Evolutionary conservation across 106 monocot species (phyloP), one percentile per base, ranked within the genome.

Genomic region (Platanthera guangdongensis): DNA sequence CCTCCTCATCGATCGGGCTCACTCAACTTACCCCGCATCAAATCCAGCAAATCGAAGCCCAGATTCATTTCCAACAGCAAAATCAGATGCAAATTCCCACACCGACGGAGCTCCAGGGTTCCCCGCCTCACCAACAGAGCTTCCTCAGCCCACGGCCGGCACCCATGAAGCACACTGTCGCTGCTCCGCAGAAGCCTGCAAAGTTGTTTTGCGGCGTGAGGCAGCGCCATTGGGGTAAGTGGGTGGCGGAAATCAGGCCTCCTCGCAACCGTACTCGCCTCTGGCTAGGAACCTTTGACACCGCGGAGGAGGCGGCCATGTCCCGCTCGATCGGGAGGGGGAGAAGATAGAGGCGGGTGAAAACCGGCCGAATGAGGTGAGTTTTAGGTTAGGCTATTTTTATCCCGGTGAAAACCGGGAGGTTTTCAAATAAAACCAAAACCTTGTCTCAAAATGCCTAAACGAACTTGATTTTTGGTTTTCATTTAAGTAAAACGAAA

Each of bases 221-320:
- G 83, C 90, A 90, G 81, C 83, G 90, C 48, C 90, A 90, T 75
- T 90, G 90, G 90, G 90, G 90, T 5, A 90, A 90, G 75, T 90
- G 90, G 90, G 90, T 90, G 5, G 90, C 90, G 0, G 90, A 90
- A 83, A 90, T 90, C 77, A 81, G 90, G 1, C 90, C 87, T 1
- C 90, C 90, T 9, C 83, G 68, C 71, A 88, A 85, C 77, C 78
- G 90, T 9, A 90, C 87, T 8, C 78, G 90, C 11, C 85, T 90
- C 18, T 90, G 90, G 90, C 87, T 90, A 14, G 90, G 90, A 10
- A 90, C 90, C 47, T 90, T 90, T 47, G 90, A 90, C 81, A 86
- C 90, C 7, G 87, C 90, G 45, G 85, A 90, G 53, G 90, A 90
- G 74, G 90, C 90, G 1, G 90, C 90, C 5, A 59, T 83, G 19